Base-by-base conservation (phyloP, 352 stramenopile genomes). In the Blastocystis sp. region DNA sequence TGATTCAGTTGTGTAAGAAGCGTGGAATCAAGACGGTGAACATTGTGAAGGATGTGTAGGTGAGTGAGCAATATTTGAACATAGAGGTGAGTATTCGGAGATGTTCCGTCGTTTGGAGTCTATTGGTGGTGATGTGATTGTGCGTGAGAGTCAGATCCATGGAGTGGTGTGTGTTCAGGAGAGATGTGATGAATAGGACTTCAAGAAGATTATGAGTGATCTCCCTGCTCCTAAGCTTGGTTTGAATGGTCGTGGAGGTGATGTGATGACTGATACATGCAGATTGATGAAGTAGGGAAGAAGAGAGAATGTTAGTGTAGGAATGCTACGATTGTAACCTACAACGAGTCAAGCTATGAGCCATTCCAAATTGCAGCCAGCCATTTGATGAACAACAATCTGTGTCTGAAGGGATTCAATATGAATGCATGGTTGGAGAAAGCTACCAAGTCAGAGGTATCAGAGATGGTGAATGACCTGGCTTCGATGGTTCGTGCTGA, bases 21-120 rank as follows among this genome's bases (percentile, higher is more conserved):
- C 92, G 92, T 58, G 92, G 92, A 80, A 92, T 96, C 78, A 92
- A 94, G 90, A 95, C 92, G 61, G 93, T 96, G 83, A 96, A 95
- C 89, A 90, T 96, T 35, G 90, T 86, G 54, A 86, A 86, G 61
- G 75, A 75, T 49, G 27, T n/a, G 67, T 65, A 86, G 93, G 93
- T 88, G 91, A 92, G 69, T n/a, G 81, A 91, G 35, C 92, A 89
- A 32, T 90, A 92, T 93, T 67, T 11, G 37, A 14, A 9, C 46
- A 52, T 61, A 56, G 69, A 19, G 24, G 24, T 9, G 37, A 77
- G 86, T 94, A 94, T 88, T 91, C 92, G 73, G 85, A 91, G 43
- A 92, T 90, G 32, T 91, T 93, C 88, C 83, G 93, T 57, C 91
- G 93, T 89, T 89, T 94, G 49, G 93, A 94, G 91, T 90, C 74